Evolutionary conservation across 805 yeast genomes (phyloP), one percentile per base, ranked within the genome.

Genomic region (Ogataea ganodermae): DNA sequence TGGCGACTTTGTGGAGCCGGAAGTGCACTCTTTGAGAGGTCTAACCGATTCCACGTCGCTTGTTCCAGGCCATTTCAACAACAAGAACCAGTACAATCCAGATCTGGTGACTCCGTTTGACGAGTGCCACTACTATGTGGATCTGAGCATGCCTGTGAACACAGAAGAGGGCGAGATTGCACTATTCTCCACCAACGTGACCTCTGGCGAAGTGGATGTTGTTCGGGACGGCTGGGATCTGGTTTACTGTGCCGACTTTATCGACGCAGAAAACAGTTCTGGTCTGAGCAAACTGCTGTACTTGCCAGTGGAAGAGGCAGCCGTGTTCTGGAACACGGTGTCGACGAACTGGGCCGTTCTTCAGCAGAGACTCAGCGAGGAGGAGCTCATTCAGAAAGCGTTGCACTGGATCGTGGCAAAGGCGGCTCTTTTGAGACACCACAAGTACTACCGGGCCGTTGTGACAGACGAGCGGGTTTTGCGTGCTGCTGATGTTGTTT

Each of bases 91-190:
- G 36, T 89, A 81, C 58, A 90, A 87, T 40, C 66, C 71, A 1
- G 77, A 76, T 9, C 83, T 84, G 53, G 67, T 88, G 3, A 65
- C 73, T 8, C 62, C 69, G 1, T 65, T 80, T 26, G 67, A 65
- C 0, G 53, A 68, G 6, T 91, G 98, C 68, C 83, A 85, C 51
- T 90, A 76, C 58, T 78, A 79, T 46, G 69, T 91, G 35, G 97
- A 91, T 65, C 74, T 84, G 35, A 66, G 74, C 38, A 71, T 73
- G 46, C 72, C 76, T 1, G 72, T 74, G n/a, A 73, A 77, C 52
- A 9, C 50, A 1, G 75, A 70, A 16, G 60, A 59, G 16, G 79
- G 76, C 20, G 86, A 80, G 58, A 67, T 66, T 67, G 60, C 47
- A 26, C 38, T 53, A 42, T 56, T 54, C 16, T 17, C 30, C 14